Evolutionary conservation across 305 asterid genomes (phyloP), one percentile per base, ranked within the genome.

Genomic region (Rubia balearica): DNA sequence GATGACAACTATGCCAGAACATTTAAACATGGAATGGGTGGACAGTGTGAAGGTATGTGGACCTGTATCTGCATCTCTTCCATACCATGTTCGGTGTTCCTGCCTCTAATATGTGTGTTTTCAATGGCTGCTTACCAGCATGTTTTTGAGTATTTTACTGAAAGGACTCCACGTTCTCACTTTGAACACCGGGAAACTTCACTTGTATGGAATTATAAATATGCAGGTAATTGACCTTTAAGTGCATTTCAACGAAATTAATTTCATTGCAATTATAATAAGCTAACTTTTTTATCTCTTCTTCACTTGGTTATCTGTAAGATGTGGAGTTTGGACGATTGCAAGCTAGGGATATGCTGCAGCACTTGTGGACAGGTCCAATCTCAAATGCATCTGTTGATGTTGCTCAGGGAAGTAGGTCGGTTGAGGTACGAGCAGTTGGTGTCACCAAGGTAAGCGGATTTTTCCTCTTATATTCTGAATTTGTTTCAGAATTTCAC

Each of bases 1-100:
- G 99, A 95, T 91, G 99, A 95, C 99, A 11, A 92, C 99, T 10
- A 91, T 95, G 99, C 99, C 99, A 14, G 99, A 95, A 80, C 97
- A 91, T 85, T 85, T 91, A 80, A 90, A 82, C 72, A 91, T 88
- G 98, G 99, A 95, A 27, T 95, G 99, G 99, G 94, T 92, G 59
- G 99, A 91, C 73, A 90, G 96, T 30, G 91, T 92, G 61, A 85
- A 81, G 94, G 99, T 90, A 85, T 46, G 81, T 61, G n/a, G 9
- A 51, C 49, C 41, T 70, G 0, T 67, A 21, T 76, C 73, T 30
- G 46, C 59, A 43, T 67, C 36, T 61, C 69, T 73, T 16, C 8
- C 55, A 4, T 63, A 40, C 71, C 56, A 16, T 42, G 46, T 59
- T 78, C 71, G 51, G 10, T 42, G 46, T 59, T 78, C 36, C 77